These are phyloP conservation scores for Fusarium sp. DNA, from an alignment of 2,329 filamentous ascomycete genomes.

Conservation along the genomic window DNA sequence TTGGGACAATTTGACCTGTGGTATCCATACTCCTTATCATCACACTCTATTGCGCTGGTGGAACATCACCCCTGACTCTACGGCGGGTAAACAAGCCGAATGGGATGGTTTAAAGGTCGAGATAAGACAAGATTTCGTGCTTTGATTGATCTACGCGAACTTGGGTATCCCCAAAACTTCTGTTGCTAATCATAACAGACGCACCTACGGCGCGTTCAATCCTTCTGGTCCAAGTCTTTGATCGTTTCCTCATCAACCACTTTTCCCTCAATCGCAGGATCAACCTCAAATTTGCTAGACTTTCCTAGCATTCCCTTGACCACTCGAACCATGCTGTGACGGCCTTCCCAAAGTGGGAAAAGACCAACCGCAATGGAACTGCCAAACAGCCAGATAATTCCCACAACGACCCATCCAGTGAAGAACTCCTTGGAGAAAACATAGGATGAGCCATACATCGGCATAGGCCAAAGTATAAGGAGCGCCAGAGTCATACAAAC, in stretches of 20 bases:
- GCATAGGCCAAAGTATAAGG: constrained; percentile 90
- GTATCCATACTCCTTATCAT: too few relatives aligned
- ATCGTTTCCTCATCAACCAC: not conserved
- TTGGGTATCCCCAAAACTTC: not conserved
- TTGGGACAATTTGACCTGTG: too few relatives aligned
- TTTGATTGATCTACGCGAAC: not conserved
- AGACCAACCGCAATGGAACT: constrained; percentile 79
- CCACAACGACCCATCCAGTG: constrained; percentile 78
- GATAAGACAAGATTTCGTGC: not conserved
- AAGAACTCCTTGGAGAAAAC: constrained; percentile 72
- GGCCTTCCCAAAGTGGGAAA: constrained; percentile 84
- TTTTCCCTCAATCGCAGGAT: not conserved
- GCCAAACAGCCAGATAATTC: constrained; percentile 79
- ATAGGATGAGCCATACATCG: constrained; percentile 86
- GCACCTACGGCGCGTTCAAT: not conserved
- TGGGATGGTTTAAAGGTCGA: not conserved
- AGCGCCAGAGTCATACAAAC: constrained; percentile 70
- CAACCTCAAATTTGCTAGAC: not conserved
- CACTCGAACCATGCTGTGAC: constrained; percentile 50
- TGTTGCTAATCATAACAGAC: not conserved
- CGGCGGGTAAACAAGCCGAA: not conserved
- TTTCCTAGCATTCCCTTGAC: constrained; percentile 32
- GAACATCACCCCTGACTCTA: too few relatives aligned
- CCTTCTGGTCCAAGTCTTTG: not conserved
- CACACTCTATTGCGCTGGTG: too few relatives aligned